phyloP scores from a whole-genome alignment of 176 grass and related monocot genomes.

The Cenchrus americanus region DNA sequence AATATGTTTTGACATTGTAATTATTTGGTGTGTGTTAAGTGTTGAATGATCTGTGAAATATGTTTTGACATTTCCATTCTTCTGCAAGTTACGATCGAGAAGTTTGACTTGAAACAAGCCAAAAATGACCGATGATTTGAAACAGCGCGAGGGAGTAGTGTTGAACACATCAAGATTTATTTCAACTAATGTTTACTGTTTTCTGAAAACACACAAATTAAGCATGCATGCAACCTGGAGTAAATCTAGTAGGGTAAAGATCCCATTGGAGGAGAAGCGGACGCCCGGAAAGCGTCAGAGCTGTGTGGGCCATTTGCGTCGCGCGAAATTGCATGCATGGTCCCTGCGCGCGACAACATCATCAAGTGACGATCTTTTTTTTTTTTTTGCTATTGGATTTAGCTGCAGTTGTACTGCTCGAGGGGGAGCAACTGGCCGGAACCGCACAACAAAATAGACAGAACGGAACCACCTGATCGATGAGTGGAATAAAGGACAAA shows the following conservation, averaged over 20 bases:
- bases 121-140: no score
- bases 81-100: no score
- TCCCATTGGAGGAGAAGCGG: slow-evolving; percentile 2
- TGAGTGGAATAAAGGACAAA: not conserved
- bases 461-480: slow-evolving; percentile 31
- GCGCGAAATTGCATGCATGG: not conserved
- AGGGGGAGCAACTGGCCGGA: slow-evolving; percentile 8
- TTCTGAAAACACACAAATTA: not conserved
- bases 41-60: no score
- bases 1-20: no score
- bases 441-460: slow-evolving; percentile 28
- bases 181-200: not conserved
- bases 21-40: no score
- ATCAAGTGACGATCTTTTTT: slow-evolving; percentile 12
- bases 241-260: slow-evolving; percentile 20
- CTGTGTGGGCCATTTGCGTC: slow-evolving; percentile 16
- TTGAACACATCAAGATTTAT: not conserved
- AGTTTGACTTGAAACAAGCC: no score
- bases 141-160: not conserved
- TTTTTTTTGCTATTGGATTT: slow-evolving; percentile 35
- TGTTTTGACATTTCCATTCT: no score
- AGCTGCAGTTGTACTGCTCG: slow-evolving; percentile 27
- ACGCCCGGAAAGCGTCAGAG: slow-evolving; percentile 35
- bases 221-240: not conserved
- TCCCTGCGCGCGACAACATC: slow-evolving; percentile 46